Evolutionary conservation across 2,329 filamentous ascomycete species (phyloP).

Genomic region (Talaromyces amestolkiae): DNA sequence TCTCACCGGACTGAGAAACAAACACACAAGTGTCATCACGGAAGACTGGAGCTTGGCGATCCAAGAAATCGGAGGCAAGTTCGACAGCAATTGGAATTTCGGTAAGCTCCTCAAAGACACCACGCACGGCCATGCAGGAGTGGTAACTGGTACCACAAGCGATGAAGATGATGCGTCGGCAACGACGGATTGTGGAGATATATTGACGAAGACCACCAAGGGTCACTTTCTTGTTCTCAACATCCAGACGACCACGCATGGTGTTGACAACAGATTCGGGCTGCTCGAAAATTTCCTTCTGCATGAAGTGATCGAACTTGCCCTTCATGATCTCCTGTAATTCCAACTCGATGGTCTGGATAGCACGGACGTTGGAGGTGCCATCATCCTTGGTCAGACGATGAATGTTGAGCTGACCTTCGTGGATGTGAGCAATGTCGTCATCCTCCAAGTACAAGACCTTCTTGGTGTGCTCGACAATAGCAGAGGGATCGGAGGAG

Average conservation of each 20-base stretch:
- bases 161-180: constrained; percentile 97
- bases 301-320: constrained; percentile 99
- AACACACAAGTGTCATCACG: constrained; percentile 99
- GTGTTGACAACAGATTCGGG: constrained; percentile 99
- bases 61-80: constrained; percentile 95
- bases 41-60: constrained; percentile 95
- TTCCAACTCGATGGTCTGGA: constrained; percentile 97
- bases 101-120: constrained; percentile 94
- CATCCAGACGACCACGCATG: constrained; percentile 97
- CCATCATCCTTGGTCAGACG: constrained; percentile 95
- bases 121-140: constrained; percentile 98
- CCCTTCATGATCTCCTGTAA: constrained; percentile 99
- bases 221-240: constrained; percentile 89
- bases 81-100: constrained; percentile 98
- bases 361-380: constrained; percentile 92
- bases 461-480: constrained; percentile 99
- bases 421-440: constrained; percentile 98
- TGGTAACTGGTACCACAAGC: constrained; percentile 98
- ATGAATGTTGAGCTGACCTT: constrained; percentile 98
- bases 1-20: constrained; percentile 98
- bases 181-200: constrained; percentile 92
- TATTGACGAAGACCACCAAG: constrained; percentile 95
- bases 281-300: constrained; percentile 99
- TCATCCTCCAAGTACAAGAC: constrained; percentile 99
- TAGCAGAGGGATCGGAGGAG: constrained; percentile 95